A percentile compares a stretch with the other conserved stretches of the same genome.
phyloP scores from a whole-genome alignment of 208 protist species.

The Acanthamoeba healyi region DNA sequence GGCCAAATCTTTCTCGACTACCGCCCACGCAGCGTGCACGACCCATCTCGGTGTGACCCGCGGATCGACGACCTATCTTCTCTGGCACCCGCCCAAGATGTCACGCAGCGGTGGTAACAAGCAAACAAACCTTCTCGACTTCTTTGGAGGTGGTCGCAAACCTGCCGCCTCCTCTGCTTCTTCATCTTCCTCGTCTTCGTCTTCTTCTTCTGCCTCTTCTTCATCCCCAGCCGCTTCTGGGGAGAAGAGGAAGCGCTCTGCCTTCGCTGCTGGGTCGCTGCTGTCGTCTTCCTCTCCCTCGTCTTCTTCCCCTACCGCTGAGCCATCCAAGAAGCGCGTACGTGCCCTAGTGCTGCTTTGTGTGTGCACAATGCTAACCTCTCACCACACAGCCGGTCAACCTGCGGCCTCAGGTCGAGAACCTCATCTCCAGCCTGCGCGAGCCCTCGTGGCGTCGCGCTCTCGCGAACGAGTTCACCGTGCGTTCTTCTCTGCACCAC shows the following conservation, averaged over 20 bases:
- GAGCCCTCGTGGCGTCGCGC: constrained; percentile 35
- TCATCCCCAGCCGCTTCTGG: neutral
- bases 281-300: neutral
- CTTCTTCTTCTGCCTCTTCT: neutral
- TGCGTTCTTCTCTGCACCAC: neutral
- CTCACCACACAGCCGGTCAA: neutral
- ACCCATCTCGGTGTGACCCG: neutral
- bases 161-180: neutral
- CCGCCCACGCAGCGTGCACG: no score
- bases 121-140: neutral
- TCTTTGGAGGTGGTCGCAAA: neutral
- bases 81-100: neutral
- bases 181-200: neutral
- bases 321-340: constrained; percentile 5
- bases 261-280: no score
- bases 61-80: neutral
- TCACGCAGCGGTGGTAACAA: neutral
- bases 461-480: constrained; percentile 32
- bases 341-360: no score
- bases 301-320: neutral
- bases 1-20: no score
- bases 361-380: no score
- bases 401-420: neutral
- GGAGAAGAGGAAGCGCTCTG: neutral
- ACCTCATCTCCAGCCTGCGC: constrained; percentile 3